Percentiles rank a stretch among this genome's conserved stretches.
Evolutionary conservation across 495 filamentous ascomycete genomes (phyloP).

Genomic region (Lindgomyces ingoldianus): DNA sequence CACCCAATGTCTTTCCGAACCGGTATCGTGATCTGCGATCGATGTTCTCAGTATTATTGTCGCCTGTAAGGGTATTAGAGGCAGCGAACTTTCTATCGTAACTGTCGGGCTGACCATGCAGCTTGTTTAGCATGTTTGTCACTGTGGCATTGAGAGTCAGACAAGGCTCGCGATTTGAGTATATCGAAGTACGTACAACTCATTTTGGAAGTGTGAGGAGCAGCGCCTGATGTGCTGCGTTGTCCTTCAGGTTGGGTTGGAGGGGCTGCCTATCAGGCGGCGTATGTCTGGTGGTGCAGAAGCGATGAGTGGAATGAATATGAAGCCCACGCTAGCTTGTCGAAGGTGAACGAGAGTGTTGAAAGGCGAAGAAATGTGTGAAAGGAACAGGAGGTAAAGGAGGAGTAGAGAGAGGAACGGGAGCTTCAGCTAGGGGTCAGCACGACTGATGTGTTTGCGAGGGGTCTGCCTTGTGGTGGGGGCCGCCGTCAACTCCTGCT

Average conservation of each 20-base stretch:
- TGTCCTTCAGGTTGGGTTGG: constrained; percentile 20
- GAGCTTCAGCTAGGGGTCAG: not conserved
- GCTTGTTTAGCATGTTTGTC: constrained; percentile 91
- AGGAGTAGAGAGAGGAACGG: not conserved
- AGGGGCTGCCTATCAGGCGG: constrained; percentile 28
- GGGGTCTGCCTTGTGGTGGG: not conserved
- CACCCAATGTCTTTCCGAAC: constrained; percentile 91
- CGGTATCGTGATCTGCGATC: constrained; percentile 72
- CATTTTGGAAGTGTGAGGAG: constrained; percentile 18
- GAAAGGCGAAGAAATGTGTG: not conserved
- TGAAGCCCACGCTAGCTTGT: not conserved
- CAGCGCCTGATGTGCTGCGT: constrained; percentile 16
- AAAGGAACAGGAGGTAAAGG: not conserved
- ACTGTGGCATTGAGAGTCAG: constrained; percentile 54
- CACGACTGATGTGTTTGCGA: not conserved
- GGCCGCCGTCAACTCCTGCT: too few relatives aligned
- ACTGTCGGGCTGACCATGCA: constrained; percentile 94
- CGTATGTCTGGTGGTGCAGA: constrained; percentile 5
- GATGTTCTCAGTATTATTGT: constrained; percentile 30
- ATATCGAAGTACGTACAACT: constrained; percentile 28
- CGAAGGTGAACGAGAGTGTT: not conserved
- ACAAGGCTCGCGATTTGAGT: not conserved
- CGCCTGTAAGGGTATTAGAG: constrained; percentile 20
- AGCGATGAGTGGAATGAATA: constrained; percentile 8
- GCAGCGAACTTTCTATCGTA: constrained; percentile 90